Base-by-base conservation (phyloP, 106 monocot species). In the Dendrobium huoshanense region DNA sequence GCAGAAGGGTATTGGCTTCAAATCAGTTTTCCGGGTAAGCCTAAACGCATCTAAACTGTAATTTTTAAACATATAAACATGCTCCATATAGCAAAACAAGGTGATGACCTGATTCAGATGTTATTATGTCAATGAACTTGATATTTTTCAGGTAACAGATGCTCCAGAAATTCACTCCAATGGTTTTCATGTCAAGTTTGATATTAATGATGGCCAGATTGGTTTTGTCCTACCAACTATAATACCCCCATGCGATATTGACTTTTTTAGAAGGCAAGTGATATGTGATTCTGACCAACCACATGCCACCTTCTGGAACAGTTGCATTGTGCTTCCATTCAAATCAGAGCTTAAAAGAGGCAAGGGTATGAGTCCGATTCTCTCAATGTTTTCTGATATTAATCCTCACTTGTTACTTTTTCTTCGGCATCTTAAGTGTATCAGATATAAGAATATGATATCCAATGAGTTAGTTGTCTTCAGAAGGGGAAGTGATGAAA, bases 1-100 rank as follows among this genome's bases (percentile, higher is more conserved):
- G 41, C 81, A 91, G 48, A 99, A 95, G 85, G 99, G 99, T 83
- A 99, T 99, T 79, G 99, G 99, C 18, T 99, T 99, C 83, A 99
- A 99, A 83, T 99, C 99, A 67, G 99, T 99, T 67, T 99, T 99
- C 79, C 87, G 99, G 95, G 99, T 98, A 89, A 3, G 6, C 8
- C 44, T 41, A 37, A 37, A 37, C 37, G 37, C 37, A 37, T 37
- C 1, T 37, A 2, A 37, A 37, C 37, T 37, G 2, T 37, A 37
- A 37, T 37, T 37, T 37, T 0, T 37, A 37, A 37, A 37, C 37
- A 37, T 37, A 37, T 37, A 37, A 37, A 37, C 37, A 37, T 2
- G 37, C 2, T 37, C 37, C 37, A 37, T 37, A 37, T 37, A 37
- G 37, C 2, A 37, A 37, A 37, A 37, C 37, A 37, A 37, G 37